These are phyloP conservation scores for Suhomyces bolitotheri DNA, from an alignment of 1,139 yeast species.

Conservation along the genomic window DNA sequence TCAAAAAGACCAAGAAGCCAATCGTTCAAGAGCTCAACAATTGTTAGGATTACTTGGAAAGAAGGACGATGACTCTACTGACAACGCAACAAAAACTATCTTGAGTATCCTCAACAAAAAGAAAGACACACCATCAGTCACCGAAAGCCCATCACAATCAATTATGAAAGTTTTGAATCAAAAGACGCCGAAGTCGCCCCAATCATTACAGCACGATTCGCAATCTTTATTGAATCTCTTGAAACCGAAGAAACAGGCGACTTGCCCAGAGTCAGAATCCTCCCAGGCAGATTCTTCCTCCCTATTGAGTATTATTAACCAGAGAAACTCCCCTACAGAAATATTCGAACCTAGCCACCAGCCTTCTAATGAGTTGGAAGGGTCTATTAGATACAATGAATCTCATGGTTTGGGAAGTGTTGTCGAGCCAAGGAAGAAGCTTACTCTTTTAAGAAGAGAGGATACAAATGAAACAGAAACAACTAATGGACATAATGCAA, in stretches of 20 bases:
- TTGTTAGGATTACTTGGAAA: conserved; percentile 39
- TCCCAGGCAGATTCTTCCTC: conserved; percentile 4
- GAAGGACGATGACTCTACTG: conserved; percentile 12
- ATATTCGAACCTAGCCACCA: conserved; percentile 11
- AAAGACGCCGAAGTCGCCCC: conserved; percentile 5
- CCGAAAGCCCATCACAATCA: conserved; percentile 12
- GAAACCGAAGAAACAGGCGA: conserved; percentile 6
- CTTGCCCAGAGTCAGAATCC: background rate
- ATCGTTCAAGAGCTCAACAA: conserved; percentile 40
- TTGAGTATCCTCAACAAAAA: conserved; percentile 14
- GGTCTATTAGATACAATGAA: conserved; percentile 20
- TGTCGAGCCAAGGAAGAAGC: conserved; percentile 27
- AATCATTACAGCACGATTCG: conserved; percentile 7
- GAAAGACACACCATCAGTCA: conserved; percentile 5
- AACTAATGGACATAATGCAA: conserved; percentile 2
- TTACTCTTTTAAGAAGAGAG: conserved; percentile 35
- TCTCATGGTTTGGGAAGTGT: conserved; percentile 9
- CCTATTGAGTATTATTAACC: conserved; percentile 7
- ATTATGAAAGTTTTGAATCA: conserved; percentile 14
- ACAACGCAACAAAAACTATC: conserved; percentile 8
- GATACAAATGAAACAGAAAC: conserved; percentile 9
- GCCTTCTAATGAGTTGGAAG: conserved; percentile 34
- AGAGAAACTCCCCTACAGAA: conserved; percentile 2
- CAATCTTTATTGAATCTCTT: conserved; percentile 7
- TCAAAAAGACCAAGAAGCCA: conserved; percentile 24